Percentiles rank a stretch among this genome's conserved stretches.
Conservation (phyloP, 257 asterid species). For the Jasminum sambac region DNA sequence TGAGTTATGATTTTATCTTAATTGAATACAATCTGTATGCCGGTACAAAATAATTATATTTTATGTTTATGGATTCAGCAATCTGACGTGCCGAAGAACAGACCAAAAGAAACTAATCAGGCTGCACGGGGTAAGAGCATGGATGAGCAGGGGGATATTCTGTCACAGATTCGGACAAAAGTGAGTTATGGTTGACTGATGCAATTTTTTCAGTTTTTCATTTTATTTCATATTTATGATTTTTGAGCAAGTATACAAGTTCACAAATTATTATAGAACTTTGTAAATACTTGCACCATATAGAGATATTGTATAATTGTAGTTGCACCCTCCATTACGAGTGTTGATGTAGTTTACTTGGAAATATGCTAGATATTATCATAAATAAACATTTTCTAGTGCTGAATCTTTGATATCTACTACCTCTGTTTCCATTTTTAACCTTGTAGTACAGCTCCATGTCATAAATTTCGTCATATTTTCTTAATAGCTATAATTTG, state of each 20-base stretch:
- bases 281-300: neutral
- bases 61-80: conserved; percentile 37
- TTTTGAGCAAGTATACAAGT: neutral
- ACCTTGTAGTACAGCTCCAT: neutral
- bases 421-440: neutral
- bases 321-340: conserved; percentile 14
- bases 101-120: conserved; percentile 38
- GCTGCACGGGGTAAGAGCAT: conserved; percentile 31
- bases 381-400: neutral
- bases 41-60: conserved; percentile 7
- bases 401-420: neutral
- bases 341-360: conserved; percentile 19
- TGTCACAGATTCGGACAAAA: conserved; percentile 85
- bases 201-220: neutral
- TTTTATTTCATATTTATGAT: no score
- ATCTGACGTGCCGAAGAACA: conserved; percentile 40
- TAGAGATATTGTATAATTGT: conserved; percentile 1
- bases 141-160: conserved; percentile 77
- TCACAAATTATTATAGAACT: neutral
- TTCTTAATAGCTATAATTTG: neutral
- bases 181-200: conserved; percentile 44
- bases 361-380: neutral
- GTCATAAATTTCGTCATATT: neutral
- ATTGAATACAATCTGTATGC: neutral
- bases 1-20: neutral